A percentile compares a stretch with the other conserved stretches of the same genome.
Conservation (phyloP, 148 eudicot genomes). For the Persicaria tinctoria region DNA sequence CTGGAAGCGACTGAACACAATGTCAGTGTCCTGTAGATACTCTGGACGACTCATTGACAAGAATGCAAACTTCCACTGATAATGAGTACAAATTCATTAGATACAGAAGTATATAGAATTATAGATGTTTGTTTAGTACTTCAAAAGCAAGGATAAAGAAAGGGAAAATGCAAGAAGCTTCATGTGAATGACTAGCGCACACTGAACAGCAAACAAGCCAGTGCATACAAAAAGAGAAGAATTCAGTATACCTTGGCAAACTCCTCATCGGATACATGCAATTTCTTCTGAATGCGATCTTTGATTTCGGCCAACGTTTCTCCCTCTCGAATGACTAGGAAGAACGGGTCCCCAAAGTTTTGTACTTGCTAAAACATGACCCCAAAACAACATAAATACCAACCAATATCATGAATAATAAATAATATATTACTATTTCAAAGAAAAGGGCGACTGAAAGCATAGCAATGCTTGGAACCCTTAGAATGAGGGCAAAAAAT, state of each 20-base stretch:
- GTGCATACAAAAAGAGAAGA: neutral
- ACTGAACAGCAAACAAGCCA: too few relatives aligned
- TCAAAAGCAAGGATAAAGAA: neutral
- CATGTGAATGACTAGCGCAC: too few relatives aligned
- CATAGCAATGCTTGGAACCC: neutral
- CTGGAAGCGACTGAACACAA: slow-evolving; percentile 87
- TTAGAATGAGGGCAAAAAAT: neutral
- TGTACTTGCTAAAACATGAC: slow-evolving; percentile 56
- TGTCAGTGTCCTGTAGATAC: slow-evolving; percentile 74
- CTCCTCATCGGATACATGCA: slow-evolving; percentile 82
- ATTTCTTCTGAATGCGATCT: slow-evolving; percentile 70
- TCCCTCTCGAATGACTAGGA: slow-evolving; percentile 78
- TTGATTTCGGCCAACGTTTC: slow-evolving; percentile 86
- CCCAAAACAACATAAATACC: neutral
- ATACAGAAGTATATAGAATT: neutral
- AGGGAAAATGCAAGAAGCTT: neutral
- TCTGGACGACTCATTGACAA: slow-evolving; percentile 87
- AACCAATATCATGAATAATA: neutral
- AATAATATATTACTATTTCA: neutral
- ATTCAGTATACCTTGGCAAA: slow-evolving; percentile 63
- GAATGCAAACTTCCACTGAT: slow-evolving; percentile 96
- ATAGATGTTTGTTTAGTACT: neutral
- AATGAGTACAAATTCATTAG: neutral
- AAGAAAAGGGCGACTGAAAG: slow-evolving; percentile 2
- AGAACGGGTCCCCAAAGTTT: slow-evolving; percentile 95